Evolutionary conservation across 768 basidiomycete genomes (phyloP).

Genomic region (Russula dissimulans): DNA sequence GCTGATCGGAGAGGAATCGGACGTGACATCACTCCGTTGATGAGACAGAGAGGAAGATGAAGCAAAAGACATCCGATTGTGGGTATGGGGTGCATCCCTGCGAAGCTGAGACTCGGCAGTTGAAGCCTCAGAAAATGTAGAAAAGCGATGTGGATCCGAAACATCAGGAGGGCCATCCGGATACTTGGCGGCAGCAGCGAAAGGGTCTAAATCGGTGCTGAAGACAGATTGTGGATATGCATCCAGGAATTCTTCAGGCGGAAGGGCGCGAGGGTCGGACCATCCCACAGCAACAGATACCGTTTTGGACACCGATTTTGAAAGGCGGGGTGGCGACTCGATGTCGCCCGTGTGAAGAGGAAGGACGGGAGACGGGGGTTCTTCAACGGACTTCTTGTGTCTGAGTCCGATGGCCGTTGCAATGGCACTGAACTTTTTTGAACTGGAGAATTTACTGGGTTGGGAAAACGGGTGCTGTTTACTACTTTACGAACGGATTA

Average conservation of each 20-base stretch:
- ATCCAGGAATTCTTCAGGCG: constrained; percentile 35
- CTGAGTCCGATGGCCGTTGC: constrained; percentile 56
- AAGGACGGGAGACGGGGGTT: constrained; percentile 30
- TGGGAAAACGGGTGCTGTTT: background rate
- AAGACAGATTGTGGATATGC: constrained; percentile 41
- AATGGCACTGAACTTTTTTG: constrained; percentile 45
- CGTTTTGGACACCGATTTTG: constrained; percentile 40
- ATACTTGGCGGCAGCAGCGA: constrained; percentile 44
- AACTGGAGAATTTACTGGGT: background rate
- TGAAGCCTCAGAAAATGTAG: constrained; percentile 46
- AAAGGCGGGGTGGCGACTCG: constrained; percentile 21
- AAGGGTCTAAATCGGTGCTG: constrained; percentile 57
- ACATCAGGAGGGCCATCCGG: constrained; percentile 31
- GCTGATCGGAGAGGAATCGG: constrained; percentile 12
- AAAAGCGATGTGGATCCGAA: constrained; percentile 39
- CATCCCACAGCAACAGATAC: constrained; percentile 48
- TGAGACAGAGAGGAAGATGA: constrained; percentile 52
- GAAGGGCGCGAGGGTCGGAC: constrained; percentile 45
- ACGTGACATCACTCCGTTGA: constrained; percentile 14
- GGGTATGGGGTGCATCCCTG: constrained; percentile 28
- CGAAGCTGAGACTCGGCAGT: constrained; percentile 36
- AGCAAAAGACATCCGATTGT: constrained; percentile 44
- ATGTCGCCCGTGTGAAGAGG: constrained; percentile 19
- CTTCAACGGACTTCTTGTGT: constrained; percentile 53
- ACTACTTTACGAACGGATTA: background rate